Conservation (phyloP, 306 rosid species). For the Castanea mollissima region DNA sequence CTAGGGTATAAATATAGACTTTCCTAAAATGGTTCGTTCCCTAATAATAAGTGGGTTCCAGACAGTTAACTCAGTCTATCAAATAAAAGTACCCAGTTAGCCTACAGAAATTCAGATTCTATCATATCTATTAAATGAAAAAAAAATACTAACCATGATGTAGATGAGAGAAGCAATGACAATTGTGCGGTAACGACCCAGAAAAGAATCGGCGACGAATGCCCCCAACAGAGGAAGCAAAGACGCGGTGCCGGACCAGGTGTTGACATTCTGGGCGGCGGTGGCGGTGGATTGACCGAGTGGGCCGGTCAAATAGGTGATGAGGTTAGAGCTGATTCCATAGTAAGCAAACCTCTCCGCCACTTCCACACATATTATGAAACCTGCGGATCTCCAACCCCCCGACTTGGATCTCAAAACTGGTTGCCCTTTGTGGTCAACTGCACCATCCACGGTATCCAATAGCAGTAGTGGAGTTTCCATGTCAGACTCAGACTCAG, state of each 20-base stretch:
- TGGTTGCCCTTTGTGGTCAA: conserved; percentile 33
- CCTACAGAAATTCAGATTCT: too few species aligned
- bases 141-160: conserved; percentile 28
- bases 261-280: conserved; percentile 52
- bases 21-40: too few species aligned
- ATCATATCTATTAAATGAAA: not conserved
- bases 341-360: conserved; percentile 55
- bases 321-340: conserved; percentile 47
- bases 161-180: conserved; percentile 44
- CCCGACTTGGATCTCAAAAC: conserved; percentile 37
- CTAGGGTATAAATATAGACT: too few species aligned
- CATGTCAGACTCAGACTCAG: not conserved
- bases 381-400: conserved; percentile 45
- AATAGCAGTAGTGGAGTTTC: conserved; percentile 34
- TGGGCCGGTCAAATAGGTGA: conserved; percentile 47
- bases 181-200: conserved; percentile 61
- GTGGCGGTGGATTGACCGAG: conserved; percentile 46
- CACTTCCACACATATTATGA: conserved; percentile 47
- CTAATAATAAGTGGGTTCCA: too few species aligned
- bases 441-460: conserved; percentile 32
- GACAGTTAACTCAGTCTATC: too few species aligned
- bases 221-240: conserved; percentile 54
- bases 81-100: too few species aligned
- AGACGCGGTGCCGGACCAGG: conserved; percentile 52
- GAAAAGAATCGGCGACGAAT: conserved; percentile 49